Evolutionary conservation across 1,284 basidiomycete species (phyloP).

Genomic region (Marasmius oreades): DNA sequence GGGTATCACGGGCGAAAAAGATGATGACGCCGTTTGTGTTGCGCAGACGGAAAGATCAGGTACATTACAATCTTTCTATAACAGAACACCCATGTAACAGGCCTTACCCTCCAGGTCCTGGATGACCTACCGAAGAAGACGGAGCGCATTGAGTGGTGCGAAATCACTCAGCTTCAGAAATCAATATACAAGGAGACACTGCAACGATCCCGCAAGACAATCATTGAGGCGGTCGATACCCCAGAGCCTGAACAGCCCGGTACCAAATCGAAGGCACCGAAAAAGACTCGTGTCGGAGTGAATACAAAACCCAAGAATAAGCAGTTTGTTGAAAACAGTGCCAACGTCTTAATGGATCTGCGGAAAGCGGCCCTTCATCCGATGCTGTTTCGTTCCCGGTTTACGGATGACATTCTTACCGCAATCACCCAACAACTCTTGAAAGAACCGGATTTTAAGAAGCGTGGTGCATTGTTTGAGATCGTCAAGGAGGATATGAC

Average conservation of each 20-base stretch:
- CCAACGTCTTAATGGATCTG: constrained; percentile 94
- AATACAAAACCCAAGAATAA: constrained; percentile 41
- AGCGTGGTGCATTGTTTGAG: constrained; percentile 73
- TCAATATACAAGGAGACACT: constrained; percentile 86
- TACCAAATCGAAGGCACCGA: constrained; percentile 27
- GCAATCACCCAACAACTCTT: constrained; percentile 80
- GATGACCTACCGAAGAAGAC: constrained; percentile 91
- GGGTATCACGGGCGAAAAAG: constrained; percentile 92
- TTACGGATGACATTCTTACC: constrained; percentile 74
- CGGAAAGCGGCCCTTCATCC: constrained; percentile 96
- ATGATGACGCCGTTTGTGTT: constrained; percentile 99
- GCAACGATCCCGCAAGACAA: constrained; percentile 79
- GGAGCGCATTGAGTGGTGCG: constrained; percentile 92
- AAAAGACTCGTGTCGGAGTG: constrained; percentile 44
- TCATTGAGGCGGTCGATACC: constrained; percentile 52
- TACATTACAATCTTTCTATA: constrained; percentile 24
- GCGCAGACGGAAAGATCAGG: constrained; percentile 91
- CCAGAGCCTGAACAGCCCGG: constrained; percentile 34
- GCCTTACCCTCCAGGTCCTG: constrained; percentile 60
- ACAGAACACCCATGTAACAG: constrained; percentile 1
- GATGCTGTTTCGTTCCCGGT: constrained; percentile 87
- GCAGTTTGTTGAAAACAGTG: constrained; percentile 73
- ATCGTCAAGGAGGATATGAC: constrained; percentile 90
- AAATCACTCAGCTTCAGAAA: constrained; percentile 83
- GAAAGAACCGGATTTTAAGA: constrained; percentile 88